Base-by-base conservation (phyloP, 1,284 basidiomycete genomes). In the Phylloboletellus chloephorus region DNA sequence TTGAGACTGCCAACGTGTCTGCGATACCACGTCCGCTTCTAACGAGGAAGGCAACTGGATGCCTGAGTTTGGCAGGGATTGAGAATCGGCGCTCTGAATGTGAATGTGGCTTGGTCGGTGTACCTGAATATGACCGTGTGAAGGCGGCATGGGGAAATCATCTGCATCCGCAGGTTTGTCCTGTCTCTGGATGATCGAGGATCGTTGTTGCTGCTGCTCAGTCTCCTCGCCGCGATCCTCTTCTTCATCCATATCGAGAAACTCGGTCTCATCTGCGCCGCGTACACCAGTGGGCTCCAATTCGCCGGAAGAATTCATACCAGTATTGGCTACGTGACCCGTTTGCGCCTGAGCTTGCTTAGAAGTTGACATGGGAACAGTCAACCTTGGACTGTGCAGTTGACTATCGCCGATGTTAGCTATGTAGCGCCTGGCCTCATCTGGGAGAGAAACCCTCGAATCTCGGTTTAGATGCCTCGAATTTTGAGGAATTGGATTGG, bases 381-480 rank as follows among this genome's bases (percentile, higher is more conserved):
- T 25, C 21, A 44, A 32, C 5, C 40, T 39, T 4, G 80, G 76
- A 52, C 74, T 81, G n/a, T 73, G 62, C 6, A 67, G 52, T 5
- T 82, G 79, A 6, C 78, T 78, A 36, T 85, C 81, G 17, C 61
- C 61, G 72, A 84, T 78, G 48, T 72, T 76, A 25, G 76, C 70
- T 42, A 85, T 81, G 53, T 83, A 87, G 31, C 73, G 74, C 48
- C 68, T 76, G 12, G 82, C 79, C 58, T 88, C 86, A 44, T 86
- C 83, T 1, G 85, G 81, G 23, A 86, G 67, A 24, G 78, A 78
- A 37, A 82, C 74, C 23, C 74, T 72, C 10, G 81, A 86, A 36
- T 82, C 80, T 43, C 73, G 68, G 11, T 67, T 67, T 16, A 60
- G 47, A 2, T 51, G 45, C 24, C 57, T 60, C 8, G 58, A 52